Evolutionary conservation across 1,284 basidiomycete genomes (phyloP).

Genomic region (Ceratobasidium sp.): DNA sequence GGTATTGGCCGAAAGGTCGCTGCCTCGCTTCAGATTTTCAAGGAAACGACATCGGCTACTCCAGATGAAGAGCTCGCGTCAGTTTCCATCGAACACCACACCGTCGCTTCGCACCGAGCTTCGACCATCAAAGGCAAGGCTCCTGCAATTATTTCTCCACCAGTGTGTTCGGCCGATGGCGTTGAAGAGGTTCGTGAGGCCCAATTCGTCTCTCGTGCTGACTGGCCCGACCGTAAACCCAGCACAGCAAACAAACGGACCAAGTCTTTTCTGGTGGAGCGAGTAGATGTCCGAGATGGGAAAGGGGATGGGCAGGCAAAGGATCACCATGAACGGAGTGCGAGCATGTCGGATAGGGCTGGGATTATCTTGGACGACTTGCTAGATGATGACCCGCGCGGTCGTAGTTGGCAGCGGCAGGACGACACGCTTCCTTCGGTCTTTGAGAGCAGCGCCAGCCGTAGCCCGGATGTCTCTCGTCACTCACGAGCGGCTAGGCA

Average conservation of each 20-base stretch:
- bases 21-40: slow-evolving; percentile 81
- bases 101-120: slow-evolving; percentile 54
- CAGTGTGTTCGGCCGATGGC: slow-evolving; percentile 62
- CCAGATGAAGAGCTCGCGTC: slow-evolving; percentile 40
- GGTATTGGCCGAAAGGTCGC: slow-evolving; percentile 83
- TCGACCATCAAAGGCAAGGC: slow-evolving; percentile 60
- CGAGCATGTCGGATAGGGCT: slow-evolving; percentile 4
- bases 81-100: slow-evolving; percentile 43
- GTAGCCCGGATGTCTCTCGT: slow-evolving; percentile 36
- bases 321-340: background rate
- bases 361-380: slow-evolving; percentile 28
- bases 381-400: slow-evolving; percentile 38
- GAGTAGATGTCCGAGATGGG: slow-evolving; percentile 3
- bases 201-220: slow-evolving; percentile 80
- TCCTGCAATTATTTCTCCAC: slow-evolving; percentile 57
- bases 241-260: slow-evolving; percentile 64
- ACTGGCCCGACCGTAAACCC: slow-evolving; percentile 79
- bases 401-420: slow-evolving; percentile 41
- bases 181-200: slow-evolving; percentile 69
- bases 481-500: background rate
- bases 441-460: slow-evolving; percentile 41
- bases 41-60: slow-evolving; percentile 64
- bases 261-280: slow-evolving; percentile 40
- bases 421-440: slow-evolving; percentile 38
- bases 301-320: slow-evolving; percentile 7